Evolutionary conservation across 371 early-diverging fungal species (phyloP), one percentile per base, ranked within the genome.

Genomic region (Blyttiomyces sp.): DNA sequence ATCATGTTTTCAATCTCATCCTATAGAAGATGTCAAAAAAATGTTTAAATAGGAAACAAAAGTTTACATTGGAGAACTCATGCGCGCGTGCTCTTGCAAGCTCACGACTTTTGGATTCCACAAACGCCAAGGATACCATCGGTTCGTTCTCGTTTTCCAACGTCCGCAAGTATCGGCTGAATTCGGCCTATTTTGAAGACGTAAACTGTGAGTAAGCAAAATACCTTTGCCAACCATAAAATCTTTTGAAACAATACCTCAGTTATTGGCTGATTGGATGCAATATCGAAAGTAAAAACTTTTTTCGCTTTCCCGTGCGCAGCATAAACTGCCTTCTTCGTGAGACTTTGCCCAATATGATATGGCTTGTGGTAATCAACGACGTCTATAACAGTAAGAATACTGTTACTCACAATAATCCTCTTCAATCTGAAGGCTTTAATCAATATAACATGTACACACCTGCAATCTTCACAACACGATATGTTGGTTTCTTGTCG

Each of bases 1-100:
- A 64, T 31, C 52, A 64, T 64, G 33, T 59, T 54, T 23, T 64
- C 64, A 32, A 64, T 46, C 49, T 64, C 64, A 32, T 52, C 59
- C 63, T 63, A 26, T 11, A 55, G 4, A 11, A 39, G n/a, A 39
- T 11, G 39, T n/a, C n/a, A n/a, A n/a, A n/a, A n/a, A n/a, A n/a
- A n/a, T n/a, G n/a, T n/a, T n/a, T n/a, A n/a, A n/a, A n/a, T n/a
- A n/a, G n/a, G n/a, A n/a, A n/a, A n/a, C n/a, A n/a, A n/a, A n/a
- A n/a, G n/a, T n/a, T n/a, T n/a, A n/a, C n/a, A n/a, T n/a, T n/a
- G n/a, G n/a, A 19, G 39, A 64, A 59, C 5, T 48, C 32, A 33
- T 64, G 64, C 27, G 57, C 45, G 24, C 58, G 27, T 16, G 31
- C 26, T 17, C 49, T 28, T 4, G n/a, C 13, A 31, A 64, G n/a